Percentiles rank a stretch among this genome's conserved stretches.
phyloP scores from a whole-genome alignment of 306 rosid genomes.

The Cajanus cajan region DNA sequence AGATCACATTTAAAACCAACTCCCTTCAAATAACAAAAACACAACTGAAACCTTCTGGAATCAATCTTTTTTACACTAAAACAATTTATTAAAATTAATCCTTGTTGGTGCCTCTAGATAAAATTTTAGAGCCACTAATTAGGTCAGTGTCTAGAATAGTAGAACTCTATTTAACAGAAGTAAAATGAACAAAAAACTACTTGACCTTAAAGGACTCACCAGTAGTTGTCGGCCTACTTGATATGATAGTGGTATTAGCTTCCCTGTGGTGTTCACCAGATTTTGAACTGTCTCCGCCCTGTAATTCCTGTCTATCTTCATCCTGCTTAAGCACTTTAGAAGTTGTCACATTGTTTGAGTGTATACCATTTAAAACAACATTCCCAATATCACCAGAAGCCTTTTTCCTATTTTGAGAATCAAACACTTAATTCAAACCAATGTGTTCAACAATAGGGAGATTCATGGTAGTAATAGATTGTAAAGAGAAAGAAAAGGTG shows the following conservation, averaged over 20 bases:
- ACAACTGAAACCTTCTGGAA: background rate
- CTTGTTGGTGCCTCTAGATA: background rate
- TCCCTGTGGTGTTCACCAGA: constrained; percentile 33
- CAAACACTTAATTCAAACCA: constrained; percentile 11
- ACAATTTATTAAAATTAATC: background rate
- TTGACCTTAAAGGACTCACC: constrained; percentile 47
- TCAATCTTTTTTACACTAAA: background rate
- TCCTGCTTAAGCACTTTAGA: constrained; percentile 39
- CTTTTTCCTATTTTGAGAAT: constrained; percentile 60
- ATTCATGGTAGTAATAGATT: background rate
- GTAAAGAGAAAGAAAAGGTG: background rate
- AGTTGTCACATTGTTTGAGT: constrained; percentile 26
- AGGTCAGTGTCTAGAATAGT: background rate
- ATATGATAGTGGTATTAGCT: constrained; percentile 26
- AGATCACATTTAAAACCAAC: no score
- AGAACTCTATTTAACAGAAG: constrained; percentile 6
- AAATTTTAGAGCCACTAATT: background rate
- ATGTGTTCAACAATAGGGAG: background rate
- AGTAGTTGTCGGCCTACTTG: constrained; percentile 36
- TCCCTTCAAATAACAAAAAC: background rate
- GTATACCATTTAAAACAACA: constrained; percentile 24
- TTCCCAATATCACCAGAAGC: background rate
- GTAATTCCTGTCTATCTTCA: constrained; percentile 22
- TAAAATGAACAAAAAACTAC: background rate
- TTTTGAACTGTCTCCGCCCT: constrained; percentile 32